Percentiles rank a stretch among this genome's conserved stretches.
phyloP scores from a whole-genome alignment of 306 rosid genomes.

The Dryas drummondii region DNA sequence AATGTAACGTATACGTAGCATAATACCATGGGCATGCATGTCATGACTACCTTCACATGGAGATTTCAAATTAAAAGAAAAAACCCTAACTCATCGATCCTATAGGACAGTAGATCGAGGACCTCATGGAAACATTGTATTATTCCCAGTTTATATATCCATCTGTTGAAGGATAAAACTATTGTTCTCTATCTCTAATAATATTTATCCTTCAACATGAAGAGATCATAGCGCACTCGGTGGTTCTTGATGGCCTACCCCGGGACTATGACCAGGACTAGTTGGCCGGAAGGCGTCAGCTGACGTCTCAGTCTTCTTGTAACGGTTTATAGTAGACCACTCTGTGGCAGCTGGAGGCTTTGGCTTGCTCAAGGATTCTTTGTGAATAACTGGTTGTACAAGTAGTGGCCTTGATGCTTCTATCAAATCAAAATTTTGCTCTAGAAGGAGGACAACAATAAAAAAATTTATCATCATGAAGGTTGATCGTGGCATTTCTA shows the following conservation, averaged over 20 bases:
- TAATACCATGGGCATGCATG: neutral
- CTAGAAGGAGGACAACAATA: conserved; percentile 34
- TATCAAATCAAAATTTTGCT: conserved; percentile 26
- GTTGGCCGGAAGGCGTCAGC: conserved; percentile 44
- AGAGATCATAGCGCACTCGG: conserved; percentile 12
- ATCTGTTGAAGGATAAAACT: neutral
- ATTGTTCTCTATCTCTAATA: neutral
- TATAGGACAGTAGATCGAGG: neutral
- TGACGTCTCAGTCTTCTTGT: conserved; percentile 25
- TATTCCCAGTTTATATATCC: neutral
- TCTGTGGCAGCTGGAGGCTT: conserved; percentile 34
- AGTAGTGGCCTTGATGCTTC: conserved; percentile 45
- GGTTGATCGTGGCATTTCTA: conserved; percentile 36
- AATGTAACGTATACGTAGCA: neutral
- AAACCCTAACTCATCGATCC: neutral
- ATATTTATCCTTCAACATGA: neutral
- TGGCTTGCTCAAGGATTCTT: conserved; percentile 28
- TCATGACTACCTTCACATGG: neutral
- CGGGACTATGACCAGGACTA: conserved; percentile 42
- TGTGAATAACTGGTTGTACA: conserved; percentile 31
- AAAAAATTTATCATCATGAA: conserved; percentile 22
- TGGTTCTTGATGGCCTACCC: conserved; percentile 32
- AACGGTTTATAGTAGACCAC: conserved; percentile 42
- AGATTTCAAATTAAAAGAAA: neutral
- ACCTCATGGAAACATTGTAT: neutral